Evolutionary conservation across 1,284 basidiomycete species (phyloP), one percentile per base, ranked within the genome.

Genomic region (Sanghuangporus baumii): DNA sequence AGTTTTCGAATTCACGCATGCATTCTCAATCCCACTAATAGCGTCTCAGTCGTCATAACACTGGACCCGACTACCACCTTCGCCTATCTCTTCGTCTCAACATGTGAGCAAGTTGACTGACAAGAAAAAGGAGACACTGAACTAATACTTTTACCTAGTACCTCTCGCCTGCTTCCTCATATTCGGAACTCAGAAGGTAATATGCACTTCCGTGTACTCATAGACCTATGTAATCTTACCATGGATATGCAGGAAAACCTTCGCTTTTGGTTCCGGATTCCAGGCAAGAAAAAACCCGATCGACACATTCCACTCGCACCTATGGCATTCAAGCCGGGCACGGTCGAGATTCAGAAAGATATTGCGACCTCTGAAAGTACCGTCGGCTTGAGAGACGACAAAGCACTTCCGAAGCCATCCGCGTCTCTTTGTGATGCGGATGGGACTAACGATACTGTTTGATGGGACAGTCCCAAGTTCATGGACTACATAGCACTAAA

Each of bases 171-270:
- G 54, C 18, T 65, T 61, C 23, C 31, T 65, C 16, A 51, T 65
- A 9, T 65, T 65, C 46, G 63, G 63, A 8, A 65, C 60, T 23
- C 60, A 61, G 48, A 61, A 58, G 56, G 63, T 65, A 57, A 38
- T 34, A n/a, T 36, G 11, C 51, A 40, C 12, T 51, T n/a, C 8
- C 7, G 16, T n/a, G 16, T 18, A n/a, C 16, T 2, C 16, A 16
- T 46, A n/a, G 43, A n/a, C 14, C 41, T 12, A 26, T 8, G 40
- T 16, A 14, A 26, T 11, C 8, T 18, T 46, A 47, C 11, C 31
- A 16, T 6, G 34, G 31, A 31, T 14, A 38, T 46, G 8, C 41
- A 65, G 63, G 63, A 65, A 59, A 61, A 61, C 34, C n/a, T 65
- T 6, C 47, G 36, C 14, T 26, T 59, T 9, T 65, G 63, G 63